Evolutionary conservation across 2,329 filamentous ascomycete genomes (phyloP), one percentile per base, ranked within the genome.

Genomic region (Fonsecaea pedrosoi): DNA sequence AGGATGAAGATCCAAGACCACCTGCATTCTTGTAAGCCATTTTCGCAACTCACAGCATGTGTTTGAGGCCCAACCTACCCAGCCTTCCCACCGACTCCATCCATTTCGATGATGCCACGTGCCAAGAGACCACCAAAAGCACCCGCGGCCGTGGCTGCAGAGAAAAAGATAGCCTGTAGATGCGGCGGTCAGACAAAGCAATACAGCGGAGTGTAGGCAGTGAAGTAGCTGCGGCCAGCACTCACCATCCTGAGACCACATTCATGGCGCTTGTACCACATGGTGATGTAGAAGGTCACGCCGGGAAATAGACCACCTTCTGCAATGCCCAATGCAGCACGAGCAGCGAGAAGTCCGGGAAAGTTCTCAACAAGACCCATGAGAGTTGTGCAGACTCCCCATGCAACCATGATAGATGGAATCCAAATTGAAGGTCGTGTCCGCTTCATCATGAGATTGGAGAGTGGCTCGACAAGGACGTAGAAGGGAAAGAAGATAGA

Each of bases 321-420:
- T 12, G 83, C 80, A 55, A 81, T 82, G 54, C 79, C 80, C 1
- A 78, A 77, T 42, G 78, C 79, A 60, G 82, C 81, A 10, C 78
- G 63, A 54, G 66, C 69, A 15, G 57, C 64, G 30, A 65, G 60
- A 13, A 70, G 61, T 5, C 66, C 66, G 12, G 42, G 25, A 34
- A 42, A 66, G 55, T 65, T 70, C 54, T 82, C 75, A 0, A 81
- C 80, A 4, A 84, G 73, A 7, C 83, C 83, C 79, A 83, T 85
- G 37, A 84, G 73, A 0, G 83, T 84, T 55, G 81, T 80, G 1
- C 83, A 80, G 58, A 81, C 74, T 0, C 82, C 83, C 82, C 82
- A 84, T 1, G 74, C 75, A 15, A 80, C 67, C 66, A 69, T 69
- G 48, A 68, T 69, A 13, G 53, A 55, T 3, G 69, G 69, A 37